phyloP scores from a whole-genome alignment of 805 yeast species.

The Metschnikowia dekortorum region DNA sequence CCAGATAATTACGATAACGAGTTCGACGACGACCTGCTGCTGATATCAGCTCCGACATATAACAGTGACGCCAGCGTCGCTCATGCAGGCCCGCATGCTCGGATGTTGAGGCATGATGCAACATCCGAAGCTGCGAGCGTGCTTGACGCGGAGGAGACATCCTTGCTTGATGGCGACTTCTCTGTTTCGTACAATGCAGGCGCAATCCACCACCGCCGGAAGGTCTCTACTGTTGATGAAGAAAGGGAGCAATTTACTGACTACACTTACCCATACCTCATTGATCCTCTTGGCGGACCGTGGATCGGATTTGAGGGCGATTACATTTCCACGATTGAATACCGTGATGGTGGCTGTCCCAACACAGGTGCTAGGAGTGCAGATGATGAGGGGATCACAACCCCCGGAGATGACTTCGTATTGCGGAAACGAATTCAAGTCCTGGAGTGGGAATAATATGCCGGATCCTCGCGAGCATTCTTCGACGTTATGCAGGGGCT shows the following conservation, averaged over 20 bases:
- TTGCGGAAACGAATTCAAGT: slow-evolving; percentile 15
- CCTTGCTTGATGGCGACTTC: slow-evolving; percentile 16
- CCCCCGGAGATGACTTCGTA: slow-evolving; percentile 8
- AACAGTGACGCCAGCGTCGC: neutral
- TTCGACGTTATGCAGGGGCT: neutral
- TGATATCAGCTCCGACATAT: slow-evolving; percentile 5
- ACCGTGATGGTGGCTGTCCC: slow-evolving; percentile 17
- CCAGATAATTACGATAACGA: slow-evolving; percentile 39
- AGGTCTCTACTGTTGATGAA: slow-evolving; percentile 52
- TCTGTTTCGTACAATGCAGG: slow-evolving; percentile 10
- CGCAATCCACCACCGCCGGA: slow-evolving; percentile 22
- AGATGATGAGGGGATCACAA: neutral
- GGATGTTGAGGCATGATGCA: neutral
- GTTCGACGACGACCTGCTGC: slow-evolving; percentile 34
- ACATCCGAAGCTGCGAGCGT: neutral
- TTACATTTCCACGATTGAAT: slow-evolving; percentile 39
- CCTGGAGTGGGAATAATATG: slow-evolving; percentile 16
- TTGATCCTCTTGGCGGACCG: slow-evolving; percentile 49
- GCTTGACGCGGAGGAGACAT: slow-evolving; percentile 1
- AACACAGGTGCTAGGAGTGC: neutral
- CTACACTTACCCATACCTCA: slow-evolving; percentile 47
- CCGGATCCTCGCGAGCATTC: neutral
- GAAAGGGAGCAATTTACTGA: slow-evolving; percentile 49
- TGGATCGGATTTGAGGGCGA: slow-evolving; percentile 57
- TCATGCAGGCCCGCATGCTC: neutral